Percentiles rank a stretch among this genome's conserved stretches.
Conservation (phyloP, 2,329 filamentous ascomycete genomes). For the Tolypocladium inflatum region DNA sequence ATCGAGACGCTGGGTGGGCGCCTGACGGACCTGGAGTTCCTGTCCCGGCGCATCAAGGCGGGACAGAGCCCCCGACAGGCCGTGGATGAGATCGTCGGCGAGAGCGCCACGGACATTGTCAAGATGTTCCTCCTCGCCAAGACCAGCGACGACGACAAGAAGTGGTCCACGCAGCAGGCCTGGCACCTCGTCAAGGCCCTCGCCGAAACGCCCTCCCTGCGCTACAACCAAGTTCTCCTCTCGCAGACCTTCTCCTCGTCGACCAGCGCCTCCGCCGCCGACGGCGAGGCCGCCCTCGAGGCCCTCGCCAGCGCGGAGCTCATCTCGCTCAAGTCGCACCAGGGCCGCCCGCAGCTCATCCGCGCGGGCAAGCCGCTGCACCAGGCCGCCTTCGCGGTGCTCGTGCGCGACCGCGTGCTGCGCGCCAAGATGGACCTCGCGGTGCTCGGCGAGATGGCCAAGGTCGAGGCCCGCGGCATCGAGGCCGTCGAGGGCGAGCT, state of each 20-base stretch:
- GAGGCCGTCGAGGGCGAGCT: slow-evolving; percentile 75
- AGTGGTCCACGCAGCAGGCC: slow-evolving; percentile 78
- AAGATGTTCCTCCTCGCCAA: slow-evolving; percentile 81
- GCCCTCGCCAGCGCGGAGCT: slow-evolving; percentile 78
- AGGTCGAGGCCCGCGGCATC: slow-evolving; percentile 64
- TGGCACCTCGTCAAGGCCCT: slow-evolving; percentile 82
- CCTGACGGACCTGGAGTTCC: slow-evolving; percentile 89
- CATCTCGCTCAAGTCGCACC: slow-evolving; percentile 62
- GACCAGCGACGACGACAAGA: slow-evolving; percentile 34
- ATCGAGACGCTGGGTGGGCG: slow-evolving; percentile 80
- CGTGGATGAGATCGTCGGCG: slow-evolving; percentile 79
- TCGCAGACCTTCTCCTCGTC: slow-evolving; percentile 62
- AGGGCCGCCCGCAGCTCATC: slow-evolving; percentile 70
- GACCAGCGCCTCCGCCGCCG: slow-evolving; percentile 33
- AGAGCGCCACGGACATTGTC: slow-evolving; percentile 80
- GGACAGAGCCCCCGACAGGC: slow-evolving; percentile 77
- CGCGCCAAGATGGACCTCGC: slow-evolving; percentile 64
- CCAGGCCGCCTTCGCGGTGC: slow-evolving; percentile 66
- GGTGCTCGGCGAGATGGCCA: slow-evolving; percentile 58
- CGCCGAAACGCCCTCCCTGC: slow-evolving; percentile 55
- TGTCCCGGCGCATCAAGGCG: slow-evolving; percentile 79
- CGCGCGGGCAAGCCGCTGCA: slow-evolving; percentile 80
- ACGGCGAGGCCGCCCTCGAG: slow-evolving; percentile 68
- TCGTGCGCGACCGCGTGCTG: slow-evolving; percentile 65
- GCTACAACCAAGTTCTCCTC: slow-evolving; percentile 80